Evolutionary conservation across 2,329 filamentous ascomycete species (phyloP), one percentile per base, ranked within the genome.

Genomic region (Cordyceps cateniannulata): DNA sequence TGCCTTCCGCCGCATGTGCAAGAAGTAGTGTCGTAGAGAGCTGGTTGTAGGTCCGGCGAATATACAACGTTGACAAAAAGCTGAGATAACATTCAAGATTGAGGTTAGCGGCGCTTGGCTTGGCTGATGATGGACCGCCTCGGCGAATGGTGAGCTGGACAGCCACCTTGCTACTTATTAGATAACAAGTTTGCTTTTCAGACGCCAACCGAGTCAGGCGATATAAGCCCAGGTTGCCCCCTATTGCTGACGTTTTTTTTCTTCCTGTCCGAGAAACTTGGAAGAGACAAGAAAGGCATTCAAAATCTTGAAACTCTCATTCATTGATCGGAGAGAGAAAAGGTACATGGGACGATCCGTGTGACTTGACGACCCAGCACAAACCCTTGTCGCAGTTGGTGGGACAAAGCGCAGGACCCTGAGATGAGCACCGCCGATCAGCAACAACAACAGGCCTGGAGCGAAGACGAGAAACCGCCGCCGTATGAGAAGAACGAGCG

Each of bases 1-100:
- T 56, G 50, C 16, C 60, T 63, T 20, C 62, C 62, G 29, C 59
- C 55, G 32, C 62, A 63, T 54, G 60, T 63, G 3, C 59, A 63
- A 24, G 62, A 61, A 12, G 47, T 52, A 16, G 38, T 62, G 29
- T 14, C 49, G 14, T 59, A 25, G 22, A 25, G 22, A 40, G 3
- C 14, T 27, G 8, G 24, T 6, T 16, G 40, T 20, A 8, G 6
- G 40, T n/a, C 16, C 38, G 38, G 38, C 38, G 38, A 42, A n/a
- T 42, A 6, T 35, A 35, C n/a, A 12, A 35, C 3, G 22, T n/a
- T 27, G n/a, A n/a, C n/a, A n/a, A 18, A 14, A 50, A n/a, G n/a
- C 42, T 14, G 14, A 38, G n/a, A 38, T 35, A 12, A 35, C 7
- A 12, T 35, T 35, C 3, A 14, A 35, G 10, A 20, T 45, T 22